Conservation (phyloP, 192 early-diverging fungal genomes). For the Coemansia sp. region DNA sequence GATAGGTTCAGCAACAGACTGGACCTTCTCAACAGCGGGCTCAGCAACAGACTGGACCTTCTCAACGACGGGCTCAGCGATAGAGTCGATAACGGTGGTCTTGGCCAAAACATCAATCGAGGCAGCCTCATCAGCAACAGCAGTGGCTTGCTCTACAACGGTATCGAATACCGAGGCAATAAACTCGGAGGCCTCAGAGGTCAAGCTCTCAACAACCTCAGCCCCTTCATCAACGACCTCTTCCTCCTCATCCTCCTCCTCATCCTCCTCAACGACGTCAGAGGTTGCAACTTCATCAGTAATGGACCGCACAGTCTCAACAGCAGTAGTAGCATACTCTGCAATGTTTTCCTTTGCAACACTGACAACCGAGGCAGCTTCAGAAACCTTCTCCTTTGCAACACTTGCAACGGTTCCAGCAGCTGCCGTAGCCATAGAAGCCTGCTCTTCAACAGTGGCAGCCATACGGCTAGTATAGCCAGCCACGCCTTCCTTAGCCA, state of each 20-base stretch:
- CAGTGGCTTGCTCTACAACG: no score
- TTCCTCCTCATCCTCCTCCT: no score
- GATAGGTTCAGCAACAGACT: not conserved
- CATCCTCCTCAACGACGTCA: no score
- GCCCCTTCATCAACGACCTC: no score
- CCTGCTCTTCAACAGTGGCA: conserved; percentile 15
- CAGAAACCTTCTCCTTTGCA: not conserved
- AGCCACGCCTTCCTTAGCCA: conserved; percentile 20
- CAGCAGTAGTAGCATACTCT: no score
- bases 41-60: not conserved
- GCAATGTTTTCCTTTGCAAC: not conserved
- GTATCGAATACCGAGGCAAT: no score
- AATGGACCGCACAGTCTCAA: not conserved
- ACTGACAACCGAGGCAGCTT: not conserved
- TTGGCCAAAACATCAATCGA: not conserved
- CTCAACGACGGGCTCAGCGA: not conserved
- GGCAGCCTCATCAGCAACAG: not conserved
- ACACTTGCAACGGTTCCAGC: not conserved
- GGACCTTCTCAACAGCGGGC: not conserved
- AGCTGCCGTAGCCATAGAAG: conserved; percentile 13
- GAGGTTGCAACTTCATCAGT: no score
- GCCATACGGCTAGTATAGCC: conserved; percentile 16
- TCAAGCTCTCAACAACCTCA: not conserved
- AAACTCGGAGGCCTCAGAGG: no score
- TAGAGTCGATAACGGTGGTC: not conserved